These are phyloP conservation scores for Boletus speciosus DNA, from an alignment of 768 basidiomycete genomes.

Conservation along the genomic window DNA sequence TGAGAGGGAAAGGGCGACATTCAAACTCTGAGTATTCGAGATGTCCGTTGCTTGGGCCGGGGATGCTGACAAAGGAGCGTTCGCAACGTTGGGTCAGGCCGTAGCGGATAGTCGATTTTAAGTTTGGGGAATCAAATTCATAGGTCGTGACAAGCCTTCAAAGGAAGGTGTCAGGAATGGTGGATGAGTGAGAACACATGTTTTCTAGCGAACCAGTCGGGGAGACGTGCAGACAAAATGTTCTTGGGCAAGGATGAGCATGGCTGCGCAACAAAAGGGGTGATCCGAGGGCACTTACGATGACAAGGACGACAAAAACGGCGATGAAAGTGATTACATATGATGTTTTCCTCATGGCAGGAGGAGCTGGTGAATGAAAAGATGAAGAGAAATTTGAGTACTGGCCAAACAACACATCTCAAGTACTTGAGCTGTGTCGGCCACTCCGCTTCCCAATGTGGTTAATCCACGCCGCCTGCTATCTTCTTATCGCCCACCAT, in stretches of 20 bases:
- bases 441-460: neutral
- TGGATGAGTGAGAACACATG: constrained; percentile 14
- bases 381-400: neutral
- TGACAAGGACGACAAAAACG: constrained; percentile 44
- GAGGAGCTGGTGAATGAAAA: neutral
- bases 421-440: neutral
- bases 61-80: constrained; percentile 45
- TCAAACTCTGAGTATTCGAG: constrained; percentile 52
- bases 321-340: constrained; percentile 63
- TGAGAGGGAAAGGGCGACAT: constrained; percentile 64
- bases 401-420: neutral
- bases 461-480: neutral
- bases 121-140: constrained; percentile 41
- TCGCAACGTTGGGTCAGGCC: constrained; percentile 61
- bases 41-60: constrained; percentile 40
- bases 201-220: constrained; percentile 57
- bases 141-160: constrained; percentile 40
- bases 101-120: constrained; percentile 49
- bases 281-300: constrained; percentile 40
- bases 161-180: constrained; percentile 26
- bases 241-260: constrained; percentile 40
- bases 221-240: constrained; percentile 48
- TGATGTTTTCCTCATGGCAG: constrained; percentile 62
- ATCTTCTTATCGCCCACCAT: constrained; percentile 20
- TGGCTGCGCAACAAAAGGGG: neutral